Evolutionary conservation across 192 early-diverging fungal species (phyloP), one percentile per base, ranked within the genome.

Genomic region (Powellomyces hirtus): DNA sequence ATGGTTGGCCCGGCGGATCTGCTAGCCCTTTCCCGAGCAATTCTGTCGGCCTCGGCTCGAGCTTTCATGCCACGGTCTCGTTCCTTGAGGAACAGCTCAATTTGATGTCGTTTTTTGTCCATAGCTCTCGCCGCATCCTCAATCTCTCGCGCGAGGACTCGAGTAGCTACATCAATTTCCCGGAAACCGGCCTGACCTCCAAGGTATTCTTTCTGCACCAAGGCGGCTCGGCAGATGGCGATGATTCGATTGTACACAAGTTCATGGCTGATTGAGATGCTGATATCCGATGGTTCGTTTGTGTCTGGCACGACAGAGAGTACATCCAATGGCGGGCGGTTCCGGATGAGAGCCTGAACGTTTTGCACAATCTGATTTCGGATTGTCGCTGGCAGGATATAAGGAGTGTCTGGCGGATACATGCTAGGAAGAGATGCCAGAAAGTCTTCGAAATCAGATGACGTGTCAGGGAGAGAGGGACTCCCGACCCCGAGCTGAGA

Each of bases 311-410:
- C 52, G 10, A 52, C 31, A 22, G 58, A 35, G 0, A 34, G 0
- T 3, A 72, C 34, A 2, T 20, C 24, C 1, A 72, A 33, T n/a
- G 55, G 7, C 7, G 70, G 70, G 2, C 70, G 61, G 18, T 53
- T 45, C 16, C 70, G 70, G 29, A 65, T 49, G 11, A 64, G 13
- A 3, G 70, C 49, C 34, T 72, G 59, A 6, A 72, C 61, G 55
- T 61, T 55, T 59, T 72, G 70, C 24, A 72, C 61, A n/a, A 72
- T 65, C 38, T 72, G 70, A 34, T 72, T 72, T n/a, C 62, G 34
- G n/a, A 58, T 72, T 16, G 52, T 57, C 1, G 61, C 38, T 20
- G 61, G 62, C 5, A 72, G 55, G 30, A 42, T 42, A 30, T 56
- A 59, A 0, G 14, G 52, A 11, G 70, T 65, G 30, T 64, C 49